Evolutionary conservation across 1,139 yeast genomes (phyloP).

Genomic region (Pichia sp.): DNA sequence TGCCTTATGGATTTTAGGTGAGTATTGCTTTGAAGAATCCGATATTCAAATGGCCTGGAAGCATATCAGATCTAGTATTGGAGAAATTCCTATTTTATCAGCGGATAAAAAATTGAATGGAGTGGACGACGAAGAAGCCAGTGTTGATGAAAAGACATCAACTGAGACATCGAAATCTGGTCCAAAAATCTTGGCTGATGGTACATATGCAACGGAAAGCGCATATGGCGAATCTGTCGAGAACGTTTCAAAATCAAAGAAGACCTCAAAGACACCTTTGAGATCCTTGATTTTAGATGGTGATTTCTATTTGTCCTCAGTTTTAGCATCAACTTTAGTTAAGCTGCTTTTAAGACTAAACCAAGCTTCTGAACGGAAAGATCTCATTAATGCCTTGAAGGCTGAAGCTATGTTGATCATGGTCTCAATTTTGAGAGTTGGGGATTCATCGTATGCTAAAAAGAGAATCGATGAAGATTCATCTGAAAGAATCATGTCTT

Average conservation of each 20-base stretch:
- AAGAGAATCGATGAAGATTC: conserved; percentile 93
- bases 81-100: conserved; percentile 85
- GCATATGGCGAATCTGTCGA: conserved; percentile 42
- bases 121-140: neutral
- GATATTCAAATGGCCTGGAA: conserved; percentile 85
- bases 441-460: conserved; percentile 68
- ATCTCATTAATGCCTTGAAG: conserved; percentile 69
- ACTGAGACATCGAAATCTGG: conserved; percentile 36
- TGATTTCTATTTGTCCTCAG: conserved; percentile 86
- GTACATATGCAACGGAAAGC: conserved; percentile 95
- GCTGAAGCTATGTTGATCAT: conserved; percentile 93
- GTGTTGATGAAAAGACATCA: conserved; percentile 21
- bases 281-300: conserved; percentile 80
- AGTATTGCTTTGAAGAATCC: conserved; percentile 65
- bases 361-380: conserved; percentile 44
- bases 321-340: conserved; percentile 79
- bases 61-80: conserved; percentile 72
- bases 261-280: conserved; percentile 51
- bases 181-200: conserved; percentile 91
- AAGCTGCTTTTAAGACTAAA: conserved; percentile 78
- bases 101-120: conserved; percentile 47
- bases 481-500: conserved; percentile 80
- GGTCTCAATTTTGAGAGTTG: conserved; percentile 87
- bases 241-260: conserved; percentile 28
- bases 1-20: conserved; percentile 94